Percentiles rank a stretch among this genome's conserved stretches.
These are phyloP conservation scores for Cichorium intybus DNA, from an alignment of 140 eudicot genomes.

Conservation along the genomic window DNA sequence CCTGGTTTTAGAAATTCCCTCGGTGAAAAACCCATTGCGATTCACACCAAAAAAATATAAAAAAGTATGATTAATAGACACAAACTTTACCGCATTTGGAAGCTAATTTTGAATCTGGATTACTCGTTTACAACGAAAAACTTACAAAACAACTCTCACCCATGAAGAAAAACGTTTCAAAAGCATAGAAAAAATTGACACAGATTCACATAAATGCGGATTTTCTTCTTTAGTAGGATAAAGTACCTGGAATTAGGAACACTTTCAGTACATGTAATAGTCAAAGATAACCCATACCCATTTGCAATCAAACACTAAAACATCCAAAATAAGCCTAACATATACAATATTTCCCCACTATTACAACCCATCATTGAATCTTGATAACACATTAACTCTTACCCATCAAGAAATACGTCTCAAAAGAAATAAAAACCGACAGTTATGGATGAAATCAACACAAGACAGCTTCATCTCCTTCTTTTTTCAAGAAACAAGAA, in stretches of 20 bases:
- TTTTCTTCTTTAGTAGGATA: neutral
- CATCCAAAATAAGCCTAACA: neutral
- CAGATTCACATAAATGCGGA: neutral
- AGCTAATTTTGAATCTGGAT: conserved; percentile 4
- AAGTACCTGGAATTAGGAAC: neutral
- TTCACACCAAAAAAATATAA: conserved; percentile 7
- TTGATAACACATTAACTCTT: conserved; percentile 1
- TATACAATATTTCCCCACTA: neutral
- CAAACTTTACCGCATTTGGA: neutral
- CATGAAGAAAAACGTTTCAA: neutral
- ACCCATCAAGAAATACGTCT: neutral
- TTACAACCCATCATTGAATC: conserved; percentile 3
- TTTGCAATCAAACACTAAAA: conserved; percentile 15
- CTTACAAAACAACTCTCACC: neutral
- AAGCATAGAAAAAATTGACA: neutral
- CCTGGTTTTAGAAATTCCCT: neutral
- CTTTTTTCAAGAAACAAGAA: conserved; percentile 3
- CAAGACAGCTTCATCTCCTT: neutral
- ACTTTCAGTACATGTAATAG: conserved; percentile 13
- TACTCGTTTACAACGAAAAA: neutral
- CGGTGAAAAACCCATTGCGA: neutral
- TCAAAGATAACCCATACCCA: conserved; percentile 11
- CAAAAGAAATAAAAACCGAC: neutral
- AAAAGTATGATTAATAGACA: neutral
- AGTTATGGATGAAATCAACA: neutral